phyloP scores from a whole-genome alignment of 352 stramenopile genomes.

The Halophytophthora polymorphica region DNA sequence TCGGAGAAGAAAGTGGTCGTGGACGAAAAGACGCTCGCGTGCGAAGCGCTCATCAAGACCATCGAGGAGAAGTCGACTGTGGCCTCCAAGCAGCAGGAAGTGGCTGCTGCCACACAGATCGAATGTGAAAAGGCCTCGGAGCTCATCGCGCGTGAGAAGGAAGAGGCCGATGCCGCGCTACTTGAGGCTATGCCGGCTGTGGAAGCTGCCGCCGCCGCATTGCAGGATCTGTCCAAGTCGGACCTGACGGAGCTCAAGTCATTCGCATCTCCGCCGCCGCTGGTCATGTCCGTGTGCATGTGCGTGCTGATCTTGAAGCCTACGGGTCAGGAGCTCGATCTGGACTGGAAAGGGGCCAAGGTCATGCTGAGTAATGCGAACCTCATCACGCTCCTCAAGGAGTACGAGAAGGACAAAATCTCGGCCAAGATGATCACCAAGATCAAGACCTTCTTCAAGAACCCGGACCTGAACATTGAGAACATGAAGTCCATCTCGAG shows the following conservation, averaged over 20 bases:
- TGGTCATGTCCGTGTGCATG: slow-evolving; percentile 94
- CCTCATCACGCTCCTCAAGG: slow-evolving; percentile 90
- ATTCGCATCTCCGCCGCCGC: slow-evolving; percentile 90
- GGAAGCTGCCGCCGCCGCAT: slow-evolving; percentile 88
- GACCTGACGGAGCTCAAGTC: slow-evolving; percentile 96
- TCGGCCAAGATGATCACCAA: slow-evolving; percentile 94
- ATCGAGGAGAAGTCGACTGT: slow-evolving; percentile 93
- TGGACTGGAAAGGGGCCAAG: slow-evolving; percentile 93
- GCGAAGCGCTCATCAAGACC: slow-evolving; percentile 92
- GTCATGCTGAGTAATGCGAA: slow-evolving; percentile 94
- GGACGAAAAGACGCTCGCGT: slow-evolving; percentile 92
- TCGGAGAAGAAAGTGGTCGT: slow-evolving; percentile 94
- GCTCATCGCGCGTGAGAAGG: slow-evolving; percentile 91
- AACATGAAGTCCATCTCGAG: slow-evolving; percentile 95
- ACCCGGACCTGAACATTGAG: slow-evolving; percentile 92
- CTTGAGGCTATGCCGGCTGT: slow-evolving; percentile 92
- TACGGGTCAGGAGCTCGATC: slow-evolving; percentile 88
- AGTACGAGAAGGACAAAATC: slow-evolving; percentile 96
- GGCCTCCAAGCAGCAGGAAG: slow-evolving; percentile 90
- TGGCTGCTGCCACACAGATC: slow-evolving; percentile 89
- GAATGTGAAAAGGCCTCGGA: slow-evolving; percentile 89
- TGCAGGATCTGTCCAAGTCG: slow-evolving; percentile 94
- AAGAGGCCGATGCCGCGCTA: slow-evolving; percentile 90
- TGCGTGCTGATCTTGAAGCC: slow-evolving; percentile 90
- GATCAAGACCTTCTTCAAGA: slow-evolving; percentile 94